Conservation (phyloP, 2,329 filamentous ascomycete genomes). For the Fusarium clavum region DNA sequence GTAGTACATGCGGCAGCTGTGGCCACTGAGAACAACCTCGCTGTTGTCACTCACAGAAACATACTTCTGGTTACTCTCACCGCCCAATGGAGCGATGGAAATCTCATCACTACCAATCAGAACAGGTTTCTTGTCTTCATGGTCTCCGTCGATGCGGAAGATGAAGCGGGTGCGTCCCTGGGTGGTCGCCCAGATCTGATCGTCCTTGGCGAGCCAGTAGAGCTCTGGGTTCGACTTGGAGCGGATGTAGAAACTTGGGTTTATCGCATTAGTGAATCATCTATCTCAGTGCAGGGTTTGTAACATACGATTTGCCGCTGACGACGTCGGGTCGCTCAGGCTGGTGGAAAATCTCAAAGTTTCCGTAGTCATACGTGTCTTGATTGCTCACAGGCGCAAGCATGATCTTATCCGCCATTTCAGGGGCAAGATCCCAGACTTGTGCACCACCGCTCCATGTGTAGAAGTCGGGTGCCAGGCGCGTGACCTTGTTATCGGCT, state of each 20-base stretch:
- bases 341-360: background rate
- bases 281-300: fast-evolving
- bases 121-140: background rate
- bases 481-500: background rate
- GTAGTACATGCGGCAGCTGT: conserved; percentile 5
- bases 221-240: conserved; percentile 11
- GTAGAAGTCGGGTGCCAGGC: background rate
- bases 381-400: background rate
- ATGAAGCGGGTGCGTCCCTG: conserved; percentile 4
- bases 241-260: background rate
- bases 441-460: background rate
- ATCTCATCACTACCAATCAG: conserved; percentile 3
- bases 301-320: background rate
- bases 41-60: background rate
- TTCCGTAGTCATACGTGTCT: fast-evolving
- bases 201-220: conserved; percentile 5
- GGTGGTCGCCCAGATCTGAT: background rate
- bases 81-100: background rate
- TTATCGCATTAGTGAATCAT: fast-evolving
- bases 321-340: background rate
- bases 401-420: background rate
- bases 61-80: background rate
- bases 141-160: background rate
- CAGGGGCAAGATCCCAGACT: background rate
- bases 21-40: background rate